Percentiles rank a stretch among this genome's conserved stretches.
Conservation (phyloP, 495 filamentous ascomycete species). For the Penicillium cinerascens region DNA sequence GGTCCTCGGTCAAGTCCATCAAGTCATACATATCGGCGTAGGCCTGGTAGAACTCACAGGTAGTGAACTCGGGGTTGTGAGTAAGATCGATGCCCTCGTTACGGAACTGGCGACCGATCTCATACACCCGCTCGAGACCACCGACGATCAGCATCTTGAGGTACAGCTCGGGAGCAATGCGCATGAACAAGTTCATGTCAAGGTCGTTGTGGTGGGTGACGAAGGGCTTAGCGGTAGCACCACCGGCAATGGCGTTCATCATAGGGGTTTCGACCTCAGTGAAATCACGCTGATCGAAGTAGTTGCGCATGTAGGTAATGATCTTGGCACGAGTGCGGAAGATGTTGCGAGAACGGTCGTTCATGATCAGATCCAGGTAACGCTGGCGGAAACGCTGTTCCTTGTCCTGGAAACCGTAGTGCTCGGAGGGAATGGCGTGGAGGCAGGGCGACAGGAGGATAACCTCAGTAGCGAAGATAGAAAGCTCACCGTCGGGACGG, state of each 20-base stretch:
- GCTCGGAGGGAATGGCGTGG: slow-evolving; percentile 86
- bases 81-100: slow-evolving; percentile 96
- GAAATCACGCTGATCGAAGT: slow-evolving; percentile 82
- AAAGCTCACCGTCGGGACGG: slow-evolving; percentile 81
- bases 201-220: slow-evolving; percentile 92
- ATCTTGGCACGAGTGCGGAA: slow-evolving; percentile 83
- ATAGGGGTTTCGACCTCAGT: slow-evolving; percentile 96
- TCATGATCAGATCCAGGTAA: slow-evolving; percentile 95
- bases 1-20: slow-evolving; percentile 90
- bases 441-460: slow-evolving; percentile 85
- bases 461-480: slow-evolving; percentile 86
- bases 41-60: slow-evolving; percentile 95
- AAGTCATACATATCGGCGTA: slow-evolving; percentile 91
- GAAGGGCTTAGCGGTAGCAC: slow-evolving; percentile 95
- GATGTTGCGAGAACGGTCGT: slow-evolving; percentile 74
- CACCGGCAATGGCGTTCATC: slow-evolving; percentile 93
- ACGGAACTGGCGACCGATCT: slow-evolving; percentile 86
- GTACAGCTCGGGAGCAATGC: slow-evolving; percentile 91
- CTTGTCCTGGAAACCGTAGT: slow-evolving; percentile 91
- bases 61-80: slow-evolving; percentile 98
- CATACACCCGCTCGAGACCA: slow-evolving; percentile 73
- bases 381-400: slow-evolving; percentile 89
- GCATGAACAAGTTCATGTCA: slow-evolving; percentile 89
- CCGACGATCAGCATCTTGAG: slow-evolving; percentile 96
- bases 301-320: slow-evolving; percentile 77